phyloP scores from a whole-genome alignment of 768 basidiomycete genomes.

The Rhodotorula paludigena region DNA sequence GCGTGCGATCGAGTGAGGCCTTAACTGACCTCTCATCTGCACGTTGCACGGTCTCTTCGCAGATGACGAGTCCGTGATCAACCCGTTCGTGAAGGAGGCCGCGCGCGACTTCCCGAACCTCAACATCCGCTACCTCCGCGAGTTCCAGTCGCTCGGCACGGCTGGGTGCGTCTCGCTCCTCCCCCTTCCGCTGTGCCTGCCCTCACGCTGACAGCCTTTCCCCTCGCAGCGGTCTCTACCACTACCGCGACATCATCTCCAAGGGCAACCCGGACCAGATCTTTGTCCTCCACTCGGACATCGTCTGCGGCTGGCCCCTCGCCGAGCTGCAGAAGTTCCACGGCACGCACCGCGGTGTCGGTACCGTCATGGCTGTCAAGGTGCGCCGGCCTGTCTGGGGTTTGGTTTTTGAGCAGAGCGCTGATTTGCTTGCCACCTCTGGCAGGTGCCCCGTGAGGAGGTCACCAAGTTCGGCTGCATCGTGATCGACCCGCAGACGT shows the following conservation, averaged over 20 bases:
- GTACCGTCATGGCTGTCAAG: conserved; percentile 50
- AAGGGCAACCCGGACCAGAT: conserved; percentile 47
- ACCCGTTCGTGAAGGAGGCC: conserved; percentile 49
- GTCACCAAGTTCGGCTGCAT: conserved; percentile 51
- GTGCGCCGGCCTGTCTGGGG: conserved; percentile 37
- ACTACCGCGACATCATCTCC: conserved; percentile 49
- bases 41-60: not conserved
- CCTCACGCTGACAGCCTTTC: not conserved
- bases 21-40: not conserved
- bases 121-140: conserved; percentile 49
- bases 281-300: conserved; percentile 53
- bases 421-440: not conserved
- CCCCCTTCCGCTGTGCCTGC: conserved; percentile 19
- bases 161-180: conserved; percentile 44
- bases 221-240: conserved; percentile 27
- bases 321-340: conserved; percentile 48
- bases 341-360: conserved; percentile 49
- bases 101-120: conserved; percentile 51
- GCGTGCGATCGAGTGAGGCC: too few relatives aligned
- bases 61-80: conserved; percentile 50
- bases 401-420: not conserved
- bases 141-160: conserved; percentile 51
- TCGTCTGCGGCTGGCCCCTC: conserved; percentile 49
- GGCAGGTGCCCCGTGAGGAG: conserved; percentile 48
- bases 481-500: conserved; percentile 47